These are phyloP conservation scores for Lipomyces mesembrius DNA, from an alignment of 805 yeast genomes.

Conservation along the genomic window DNA sequence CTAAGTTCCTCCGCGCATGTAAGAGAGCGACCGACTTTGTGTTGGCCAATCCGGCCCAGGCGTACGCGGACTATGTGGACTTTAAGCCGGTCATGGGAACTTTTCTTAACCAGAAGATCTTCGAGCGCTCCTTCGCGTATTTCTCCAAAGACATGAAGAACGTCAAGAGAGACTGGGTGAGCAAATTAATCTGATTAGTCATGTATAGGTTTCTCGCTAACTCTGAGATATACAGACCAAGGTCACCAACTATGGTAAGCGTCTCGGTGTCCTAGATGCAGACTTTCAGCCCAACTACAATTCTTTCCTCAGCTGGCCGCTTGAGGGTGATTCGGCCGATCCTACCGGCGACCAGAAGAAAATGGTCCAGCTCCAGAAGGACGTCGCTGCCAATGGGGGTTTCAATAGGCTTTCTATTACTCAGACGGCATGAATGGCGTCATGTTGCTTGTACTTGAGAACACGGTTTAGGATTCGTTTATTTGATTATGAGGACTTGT, in stretches of 20 bases:
- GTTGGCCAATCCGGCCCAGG: conserved; percentile 51
- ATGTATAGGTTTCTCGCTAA: background rate
- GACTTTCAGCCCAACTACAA: conserved; percentile 58
- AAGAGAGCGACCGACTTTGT: conserved; percentile 59
- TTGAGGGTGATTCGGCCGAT: conserved; percentile 55
- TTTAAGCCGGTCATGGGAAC: conserved; percentile 56
- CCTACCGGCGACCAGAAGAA: conserved; percentile 55
- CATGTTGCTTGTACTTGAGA: no score
- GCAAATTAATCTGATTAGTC: background rate
- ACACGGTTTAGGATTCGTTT: no score
- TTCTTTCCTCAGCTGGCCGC: conserved; percentile 56
- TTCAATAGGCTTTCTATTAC: conserved; percentile 1
- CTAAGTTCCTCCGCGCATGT: conserved; percentile 53
- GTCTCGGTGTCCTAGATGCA: conserved; percentile 57
- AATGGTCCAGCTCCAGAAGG: conserved; percentile 44
- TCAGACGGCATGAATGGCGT: no score
- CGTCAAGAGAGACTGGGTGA: conserved; percentile 60
- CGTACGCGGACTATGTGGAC: conserved; percentile 54
- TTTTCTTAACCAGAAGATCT: conserved; percentile 52
- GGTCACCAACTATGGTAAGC: conserved; percentile 60
- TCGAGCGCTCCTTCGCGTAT: conserved; percentile 60
- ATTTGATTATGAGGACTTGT: no score
- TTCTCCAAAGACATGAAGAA: conserved; percentile 57
- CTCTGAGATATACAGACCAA: conserved; percentile 42
- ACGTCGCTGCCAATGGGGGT: conserved; percentile 17